Conservation (phyloP, 208 protist species). For the Herpetomonas muscarum region DNA sequence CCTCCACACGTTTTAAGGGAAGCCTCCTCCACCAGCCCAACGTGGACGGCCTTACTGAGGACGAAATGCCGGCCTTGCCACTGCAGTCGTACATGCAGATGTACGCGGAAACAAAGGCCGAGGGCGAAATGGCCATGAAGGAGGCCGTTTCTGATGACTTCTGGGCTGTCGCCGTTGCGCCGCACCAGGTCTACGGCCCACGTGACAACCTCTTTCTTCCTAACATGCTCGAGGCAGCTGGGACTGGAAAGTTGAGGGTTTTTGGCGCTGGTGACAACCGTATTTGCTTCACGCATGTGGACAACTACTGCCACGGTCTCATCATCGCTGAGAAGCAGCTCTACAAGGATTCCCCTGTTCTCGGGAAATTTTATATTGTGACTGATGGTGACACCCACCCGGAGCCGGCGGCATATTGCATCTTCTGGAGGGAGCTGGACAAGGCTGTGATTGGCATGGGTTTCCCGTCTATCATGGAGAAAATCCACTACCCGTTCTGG, state of each 20-base stretch:
- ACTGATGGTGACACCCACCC: conserved; percentile 93
- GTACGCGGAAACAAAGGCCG: conserved; percentile 93
- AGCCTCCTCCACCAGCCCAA: conserved; percentile 87
- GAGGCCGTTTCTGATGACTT: conserved; percentile 79
- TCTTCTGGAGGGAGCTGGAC: conserved; percentile 92
- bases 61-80: conserved; percentile 85
- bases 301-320: conserved; percentile 95
- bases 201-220: conserved; percentile 94
- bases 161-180: conserved; percentile 87
- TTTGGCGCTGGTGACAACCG: conserved; percentile 91
- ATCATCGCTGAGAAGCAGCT: conserved; percentile 91
- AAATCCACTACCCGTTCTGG: conserved; percentile 86
- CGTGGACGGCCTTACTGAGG: conserved; percentile 90
- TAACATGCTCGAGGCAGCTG: conserved; percentile 93
- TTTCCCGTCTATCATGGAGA: conserved; percentile 76
- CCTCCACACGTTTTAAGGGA: conserved; percentile 91
- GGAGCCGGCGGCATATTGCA: conserved; percentile 80
- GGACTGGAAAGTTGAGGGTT: conserved; percentile 90
- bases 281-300: conserved; percentile 95
- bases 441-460: conserved; percentile 88
- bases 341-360: conserved; percentile 82
- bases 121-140: conserved; percentile 87
- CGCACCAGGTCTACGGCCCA: conserved; percentile 95
- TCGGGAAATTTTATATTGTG: conserved; percentile 95
- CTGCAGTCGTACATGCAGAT: conserved; percentile 89